These are phyloP conservation scores for Quercus alba DNA, from an alignment of 306 rosid genomes.

Conservation along the genomic window DNA sequence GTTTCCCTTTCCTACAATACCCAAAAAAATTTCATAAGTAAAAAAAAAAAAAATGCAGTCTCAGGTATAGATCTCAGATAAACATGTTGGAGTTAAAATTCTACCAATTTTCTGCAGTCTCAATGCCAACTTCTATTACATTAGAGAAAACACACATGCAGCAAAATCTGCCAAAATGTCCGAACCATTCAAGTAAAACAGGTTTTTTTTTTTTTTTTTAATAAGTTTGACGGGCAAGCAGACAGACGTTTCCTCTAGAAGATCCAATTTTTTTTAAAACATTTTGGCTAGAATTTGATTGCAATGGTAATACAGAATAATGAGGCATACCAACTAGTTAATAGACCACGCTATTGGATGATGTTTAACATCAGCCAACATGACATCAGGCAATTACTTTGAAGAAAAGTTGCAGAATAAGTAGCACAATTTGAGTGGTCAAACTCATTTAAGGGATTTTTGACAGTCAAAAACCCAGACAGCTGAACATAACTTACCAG, in stretches of 20 bases:
- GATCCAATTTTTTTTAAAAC: neutral
- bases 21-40: too few species aligned
- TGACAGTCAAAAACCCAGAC: slow-evolving; percentile 17
- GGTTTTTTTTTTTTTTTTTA: neutral
- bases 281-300: neutral
- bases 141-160: neutral
- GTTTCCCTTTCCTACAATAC: too few species aligned
- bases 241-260: neutral
- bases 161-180: neutral
- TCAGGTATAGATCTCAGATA: neutral
- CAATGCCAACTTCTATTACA: neutral
- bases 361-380: neutral
- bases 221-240: neutral
- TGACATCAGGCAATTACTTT: neutral
- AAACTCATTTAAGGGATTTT: slow-evolving; percentile 3
- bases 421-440: neutral
- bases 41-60: neutral
- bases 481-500: slow-evolving; percentile 5
- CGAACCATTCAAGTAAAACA: neutral
- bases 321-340: neutral
- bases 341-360: neutral
- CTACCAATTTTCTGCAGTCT: neutral
- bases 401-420: neutral
- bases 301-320: neutral
- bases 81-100: neutral